Percentiles rank a stretch among this genome's conserved stretches.
These are phyloP conservation scores for Lophiostoma macrostomum DNA, from an alignment of 495 filamentous ascomycete species.

Conservation along the genomic window DNA sequence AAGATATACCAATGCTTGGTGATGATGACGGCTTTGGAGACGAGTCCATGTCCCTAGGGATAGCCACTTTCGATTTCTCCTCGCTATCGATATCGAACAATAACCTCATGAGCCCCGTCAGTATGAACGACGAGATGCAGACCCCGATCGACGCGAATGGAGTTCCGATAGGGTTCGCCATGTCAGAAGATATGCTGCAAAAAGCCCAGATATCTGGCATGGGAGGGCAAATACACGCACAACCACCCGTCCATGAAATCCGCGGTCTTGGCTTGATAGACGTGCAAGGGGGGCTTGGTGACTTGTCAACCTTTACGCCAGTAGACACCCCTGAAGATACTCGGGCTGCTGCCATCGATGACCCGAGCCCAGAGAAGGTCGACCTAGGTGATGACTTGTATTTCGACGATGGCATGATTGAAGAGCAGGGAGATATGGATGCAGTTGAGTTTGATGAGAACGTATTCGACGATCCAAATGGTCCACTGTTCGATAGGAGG, in stretches of 20 bases:
- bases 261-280: constrained; percentile 25
- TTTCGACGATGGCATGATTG: constrained; percentile 42
- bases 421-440: constrained; percentile 25
- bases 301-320: constrained; percentile 13
- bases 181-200: constrained; percentile 17
- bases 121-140: constrained; percentile 15
- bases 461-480: constrained; percentile 36
- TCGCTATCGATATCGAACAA: constrained; percentile 14
- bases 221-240: constrained; percentile 3
- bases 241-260: constrained; percentile 5
- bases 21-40: constrained; percentile 52
- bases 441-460: constrained; percentile 37
- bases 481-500: constrained; percentile 31
- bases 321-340: constrained; percentile 66
- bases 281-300: constrained; percentile 1
- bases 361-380: constrained; percentile 40
- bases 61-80: constrained; percentile 29
- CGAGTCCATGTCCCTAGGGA: constrained; percentile 32
- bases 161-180: constrained; percentile 26
- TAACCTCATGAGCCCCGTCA: constrained; percentile 22
- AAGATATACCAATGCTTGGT: constrained; percentile 33
- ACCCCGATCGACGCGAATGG: constrained; percentile 27
- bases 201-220: constrained; percentile 14
- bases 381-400: constrained; percentile 36
- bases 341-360: constrained; percentile 59